Evolutionary conservation across 768 basidiomycete genomes (phyloP).

Genomic region (Suillus subaureus): DNA sequence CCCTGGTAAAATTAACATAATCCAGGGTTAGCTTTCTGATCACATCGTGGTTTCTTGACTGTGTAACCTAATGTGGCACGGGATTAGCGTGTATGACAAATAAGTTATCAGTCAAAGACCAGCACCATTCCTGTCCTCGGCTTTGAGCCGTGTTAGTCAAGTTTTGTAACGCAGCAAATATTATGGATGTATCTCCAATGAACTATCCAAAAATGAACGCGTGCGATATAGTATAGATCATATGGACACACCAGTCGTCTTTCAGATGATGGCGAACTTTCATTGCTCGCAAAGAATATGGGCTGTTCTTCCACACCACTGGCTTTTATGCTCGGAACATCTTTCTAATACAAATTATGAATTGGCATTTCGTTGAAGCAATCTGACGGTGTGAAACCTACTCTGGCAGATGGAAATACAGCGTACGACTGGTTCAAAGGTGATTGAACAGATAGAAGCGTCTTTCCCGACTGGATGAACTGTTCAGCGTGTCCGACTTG

Average conservation of each 20-base stretch:
- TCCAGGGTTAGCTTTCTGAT: constrained; percentile 73
- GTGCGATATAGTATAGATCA: background rate
- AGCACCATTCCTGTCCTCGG: constrained; percentile 48
- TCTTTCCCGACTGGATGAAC: constrained; percentile 57
- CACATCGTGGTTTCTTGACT: constrained; percentile 50
- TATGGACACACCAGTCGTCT: constrained; percentile 50
- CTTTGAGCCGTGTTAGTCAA: constrained; percentile 48
- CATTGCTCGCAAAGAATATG: constrained; percentile 61
- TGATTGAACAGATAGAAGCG: constrained; percentile 53
- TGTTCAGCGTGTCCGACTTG: constrained; percentile 50
- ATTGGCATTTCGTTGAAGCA: background rate
- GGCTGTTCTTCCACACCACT: constrained; percentile 47
- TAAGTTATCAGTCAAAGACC: background rate
- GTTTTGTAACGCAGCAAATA: constrained; percentile 71
- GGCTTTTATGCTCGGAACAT: constrained; percentile 19
- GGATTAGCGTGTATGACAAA: background rate
- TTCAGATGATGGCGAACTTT: constrained; percentile 61
- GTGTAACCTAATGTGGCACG: constrained; percentile 40
- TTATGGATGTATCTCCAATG: constrained; percentile 72
- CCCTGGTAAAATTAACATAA: constrained; percentile 74
- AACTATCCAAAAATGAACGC: constrained; percentile 47
- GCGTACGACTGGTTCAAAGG: constrained; percentile 65
- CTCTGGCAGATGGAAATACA: constrained; percentile 51
- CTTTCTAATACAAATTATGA: constrained; percentile 25
- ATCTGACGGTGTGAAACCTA: constrained; percentile 28